phyloP scores from a whole-genome alignment of 2,329 filamentous ascomycete genomes.

The Fusarium aywerte region DNA sequence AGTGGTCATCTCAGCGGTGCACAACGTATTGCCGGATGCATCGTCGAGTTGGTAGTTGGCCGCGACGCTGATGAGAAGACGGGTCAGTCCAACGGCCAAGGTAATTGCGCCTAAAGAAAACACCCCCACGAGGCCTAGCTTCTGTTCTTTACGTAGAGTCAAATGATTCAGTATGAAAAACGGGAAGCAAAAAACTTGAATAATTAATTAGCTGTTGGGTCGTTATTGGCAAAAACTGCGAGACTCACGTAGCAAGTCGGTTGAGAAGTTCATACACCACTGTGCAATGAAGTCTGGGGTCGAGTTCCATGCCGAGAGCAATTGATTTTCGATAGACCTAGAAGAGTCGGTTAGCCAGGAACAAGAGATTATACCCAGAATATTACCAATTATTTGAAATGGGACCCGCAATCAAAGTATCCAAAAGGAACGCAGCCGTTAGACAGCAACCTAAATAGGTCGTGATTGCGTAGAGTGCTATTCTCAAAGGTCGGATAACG shows the following conservation, averaged over 20 bases:
- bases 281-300: neutral
- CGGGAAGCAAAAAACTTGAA: slow-evolving; percentile 10
- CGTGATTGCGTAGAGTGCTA: neutral
- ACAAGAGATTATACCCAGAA: accelerated
- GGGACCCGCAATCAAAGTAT: neutral
- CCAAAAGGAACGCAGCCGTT: neutral
- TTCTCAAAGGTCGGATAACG: neutral
- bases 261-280: slow-evolving; percentile 21
- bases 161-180: slow-evolving; percentile 11
- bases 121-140: neutral
- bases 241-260: slow-evolving; percentile 1
- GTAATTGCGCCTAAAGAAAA: slow-evolving; percentile 25
- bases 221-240: accelerated
- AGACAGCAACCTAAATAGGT: neutral
- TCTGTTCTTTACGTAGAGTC: slow-evolving; percentile 7
- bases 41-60: slow-evolving; percentile 3
- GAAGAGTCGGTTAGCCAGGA: accelerated
- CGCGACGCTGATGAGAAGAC: neutral
- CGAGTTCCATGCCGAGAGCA: slow-evolving; percentile 11
- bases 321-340: slow-evolving; percentile 20
- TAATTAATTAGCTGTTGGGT: neutral
- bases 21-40: slow-evolving; percentile 4
- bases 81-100: neutral
- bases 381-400: slow-evolving; percentile 20
- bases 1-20: slow-evolving; percentile 17